Conservation (phyloP, 2,329 filamentous ascomycete species). For the Pleomassaria siparia region DNA sequence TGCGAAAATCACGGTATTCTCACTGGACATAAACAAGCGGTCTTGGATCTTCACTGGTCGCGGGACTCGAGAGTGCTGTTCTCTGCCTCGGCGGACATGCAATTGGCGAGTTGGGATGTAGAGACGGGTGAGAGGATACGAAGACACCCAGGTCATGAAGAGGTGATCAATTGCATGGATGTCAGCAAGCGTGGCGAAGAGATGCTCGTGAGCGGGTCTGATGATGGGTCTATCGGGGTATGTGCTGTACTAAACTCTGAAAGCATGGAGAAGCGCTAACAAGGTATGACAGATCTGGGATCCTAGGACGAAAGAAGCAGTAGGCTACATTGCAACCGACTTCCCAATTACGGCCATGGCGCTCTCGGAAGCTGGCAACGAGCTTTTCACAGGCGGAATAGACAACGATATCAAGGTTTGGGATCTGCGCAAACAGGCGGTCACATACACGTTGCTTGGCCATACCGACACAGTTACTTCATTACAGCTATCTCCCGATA, state of each 20-base stretch:
- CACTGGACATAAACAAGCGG: constrained; percentile 84
- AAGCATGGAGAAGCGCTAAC: not conserved
- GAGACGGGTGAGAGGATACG: constrained; percentile 91
- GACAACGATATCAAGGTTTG: constrained; percentile 98
- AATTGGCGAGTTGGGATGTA: constrained; percentile 91
- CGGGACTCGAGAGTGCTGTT: constrained; percentile 89
- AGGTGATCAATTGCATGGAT: constrained; percentile 91
- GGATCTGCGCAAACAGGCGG: constrained; percentile 89
- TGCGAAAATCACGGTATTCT: constrained; percentile 94
- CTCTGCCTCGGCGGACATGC: constrained; percentile 90
- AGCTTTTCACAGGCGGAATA: constrained; percentile 91
- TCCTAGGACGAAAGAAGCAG: constrained; percentile 82
- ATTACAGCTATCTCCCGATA: constrained; percentile 87
- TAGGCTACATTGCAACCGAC: constrained; percentile 85
- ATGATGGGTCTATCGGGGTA: constrained; percentile 84
- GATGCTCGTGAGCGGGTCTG: constrained; percentile 83
- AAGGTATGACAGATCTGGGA: constrained; percentile 72
- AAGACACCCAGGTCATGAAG: constrained; percentile 88
- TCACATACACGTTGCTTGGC: constrained; percentile 84
- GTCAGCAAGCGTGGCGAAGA: constrained; percentile 89
- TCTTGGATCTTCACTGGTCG: constrained; percentile 95
- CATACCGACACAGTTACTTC: constrained; percentile 93
- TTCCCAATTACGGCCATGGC: constrained; percentile 91
- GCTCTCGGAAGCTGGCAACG: constrained; percentile 90
- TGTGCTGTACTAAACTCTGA: constrained; percentile 12